phyloP scores from a whole-genome alignment of 2,329 filamentous ascomycete species.

The Fusarium chuoi region DNA sequence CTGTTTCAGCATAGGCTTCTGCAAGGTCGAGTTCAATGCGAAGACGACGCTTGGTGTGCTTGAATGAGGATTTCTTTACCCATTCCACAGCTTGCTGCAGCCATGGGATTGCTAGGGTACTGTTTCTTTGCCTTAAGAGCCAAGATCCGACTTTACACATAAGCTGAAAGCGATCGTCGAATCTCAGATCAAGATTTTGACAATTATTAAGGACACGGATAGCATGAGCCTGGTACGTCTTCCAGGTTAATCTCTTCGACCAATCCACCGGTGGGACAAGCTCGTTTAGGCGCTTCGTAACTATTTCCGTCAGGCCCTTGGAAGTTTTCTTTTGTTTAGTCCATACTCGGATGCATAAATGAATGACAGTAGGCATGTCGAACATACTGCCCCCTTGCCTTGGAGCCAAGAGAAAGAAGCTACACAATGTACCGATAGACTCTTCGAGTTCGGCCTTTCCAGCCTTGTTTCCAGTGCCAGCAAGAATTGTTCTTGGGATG shows the following conservation, averaged over 20 bases:
- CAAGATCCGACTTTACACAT: background rate
- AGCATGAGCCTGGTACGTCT: background rate
- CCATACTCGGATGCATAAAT: background rate
- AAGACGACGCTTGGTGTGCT: background rate
- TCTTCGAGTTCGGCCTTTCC: background rate
- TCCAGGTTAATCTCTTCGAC: background rate
- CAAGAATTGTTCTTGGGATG: background rate
- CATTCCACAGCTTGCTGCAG: background rate
- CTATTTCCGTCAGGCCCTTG: background rate
- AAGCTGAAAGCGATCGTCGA: background rate
- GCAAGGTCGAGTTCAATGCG: background rate
- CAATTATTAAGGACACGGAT: background rate
- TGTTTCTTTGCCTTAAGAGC: background rate
- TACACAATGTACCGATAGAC: background rate
- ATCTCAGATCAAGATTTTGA: background rate
- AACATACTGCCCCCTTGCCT: fast-evolving
- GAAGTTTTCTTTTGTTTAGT: background rate
- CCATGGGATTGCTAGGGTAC: background rate
- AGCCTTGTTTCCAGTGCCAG: fast-evolving
- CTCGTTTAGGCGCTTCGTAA: background rate
- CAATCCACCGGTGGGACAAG: background rate
- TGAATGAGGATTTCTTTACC: background rate
- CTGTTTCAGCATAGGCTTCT: background rate
- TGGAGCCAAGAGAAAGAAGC: background rate
- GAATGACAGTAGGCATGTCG: background rate